Evolutionary conservation across 306 rosid species (phyloP), one percentile per base, ranked within the genome.

Genomic region (Rosa multiflora): DNA sequence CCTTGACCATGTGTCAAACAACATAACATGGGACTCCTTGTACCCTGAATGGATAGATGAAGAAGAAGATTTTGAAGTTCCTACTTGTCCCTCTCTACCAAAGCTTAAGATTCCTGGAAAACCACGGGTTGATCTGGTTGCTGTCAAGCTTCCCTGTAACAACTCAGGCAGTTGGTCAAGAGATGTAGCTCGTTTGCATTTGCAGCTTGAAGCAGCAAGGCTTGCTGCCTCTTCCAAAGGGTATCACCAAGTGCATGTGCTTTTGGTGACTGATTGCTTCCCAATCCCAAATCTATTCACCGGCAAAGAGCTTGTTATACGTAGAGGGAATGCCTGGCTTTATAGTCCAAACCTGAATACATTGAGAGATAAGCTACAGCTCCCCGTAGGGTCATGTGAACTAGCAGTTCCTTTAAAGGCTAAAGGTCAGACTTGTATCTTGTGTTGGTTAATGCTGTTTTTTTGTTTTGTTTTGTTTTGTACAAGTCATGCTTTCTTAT

Each of bases 11-110:
- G 96, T 67, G 39, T 69, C 91, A 46, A 59, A 40, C 55, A 88
- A 90, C 86, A 73, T 90, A 53, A 91, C 97, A 8, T 94, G 96
- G 98, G 91, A 88, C 35, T 66, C 74, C 78, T 83, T 94, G 39
- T 91, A 88, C 81, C 98, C 98, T 43, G 98, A 91, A 85, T 94
- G 98, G 98, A 94, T 94, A 75, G 98, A 94, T 5, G 96, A 94
- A 86, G 98, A 93, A 84, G 97, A 94, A 85, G 96, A 91, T 53
- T 90, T 83, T 18, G 95, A 90, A 82, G 88, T 94, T 79, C 98
- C 98, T 74, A 86, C 87, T 67, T 94, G 97, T 83, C 94, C 96
- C 67, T 76, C 91, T 72, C 87, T 91, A 42, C 95, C 98, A 5
- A 84, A 79, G 83, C 75, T 93, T 85, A 88, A 76, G 78, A 75